Conservation (phyloP, 2,329 filamentous ascomycete genomes). For the Exutisphaerella laricina region DNA sequence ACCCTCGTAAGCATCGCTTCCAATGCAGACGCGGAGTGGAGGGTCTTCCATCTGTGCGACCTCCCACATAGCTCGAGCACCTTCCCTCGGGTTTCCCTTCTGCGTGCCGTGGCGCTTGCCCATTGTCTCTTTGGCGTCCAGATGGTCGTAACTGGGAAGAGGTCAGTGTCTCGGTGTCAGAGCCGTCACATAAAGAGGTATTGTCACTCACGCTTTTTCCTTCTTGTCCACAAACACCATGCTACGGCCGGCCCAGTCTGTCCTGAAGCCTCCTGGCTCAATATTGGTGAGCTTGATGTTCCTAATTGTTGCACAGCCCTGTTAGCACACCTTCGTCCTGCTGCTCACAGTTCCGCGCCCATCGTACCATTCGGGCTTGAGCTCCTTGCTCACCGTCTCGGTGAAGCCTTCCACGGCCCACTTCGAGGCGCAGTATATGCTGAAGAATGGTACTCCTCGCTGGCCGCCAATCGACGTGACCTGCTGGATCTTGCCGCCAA, state of each 20-base stretch:
- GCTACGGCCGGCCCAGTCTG: conserved; percentile 43
- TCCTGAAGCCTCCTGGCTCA: conserved; percentile 44
- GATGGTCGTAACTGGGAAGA: conserved; percentile 39
- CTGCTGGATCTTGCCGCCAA: conserved; percentile 51
- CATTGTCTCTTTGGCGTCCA: conserved; percentile 41
- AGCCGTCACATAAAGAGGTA: not conserved
- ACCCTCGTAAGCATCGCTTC: conserved; percentile 47
- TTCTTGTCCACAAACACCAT: conserved; percentile 45
- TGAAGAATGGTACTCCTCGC: conserved; percentile 38
- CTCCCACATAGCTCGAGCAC: conserved; percentile 46
- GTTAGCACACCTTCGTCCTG: no score
- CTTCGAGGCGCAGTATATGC: conserved; percentile 40
- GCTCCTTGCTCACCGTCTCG: conserved; percentile 38
- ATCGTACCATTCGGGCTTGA: conserved; percentile 41
- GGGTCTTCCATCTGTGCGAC: conserved; percentile 49
- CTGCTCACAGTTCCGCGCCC: no score
- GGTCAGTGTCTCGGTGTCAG: conserved; percentile 35
- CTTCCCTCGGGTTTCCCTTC: conserved; percentile 45
- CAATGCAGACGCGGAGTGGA: conserved; percentile 50
- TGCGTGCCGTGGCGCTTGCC: conserved; percentile 40
- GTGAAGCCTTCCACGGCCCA: conserved; percentile 48
- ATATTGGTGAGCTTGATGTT: conserved; percentile 43
- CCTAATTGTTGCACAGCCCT: not conserved
- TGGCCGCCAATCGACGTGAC: conserved; percentile 51
- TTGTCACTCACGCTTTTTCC: conserved; percentile 36